phyloP scores from a whole-genome alignment of 2,329 filamentous ascomycete species.

The Fusarium pseudocircinatum region DNA sequence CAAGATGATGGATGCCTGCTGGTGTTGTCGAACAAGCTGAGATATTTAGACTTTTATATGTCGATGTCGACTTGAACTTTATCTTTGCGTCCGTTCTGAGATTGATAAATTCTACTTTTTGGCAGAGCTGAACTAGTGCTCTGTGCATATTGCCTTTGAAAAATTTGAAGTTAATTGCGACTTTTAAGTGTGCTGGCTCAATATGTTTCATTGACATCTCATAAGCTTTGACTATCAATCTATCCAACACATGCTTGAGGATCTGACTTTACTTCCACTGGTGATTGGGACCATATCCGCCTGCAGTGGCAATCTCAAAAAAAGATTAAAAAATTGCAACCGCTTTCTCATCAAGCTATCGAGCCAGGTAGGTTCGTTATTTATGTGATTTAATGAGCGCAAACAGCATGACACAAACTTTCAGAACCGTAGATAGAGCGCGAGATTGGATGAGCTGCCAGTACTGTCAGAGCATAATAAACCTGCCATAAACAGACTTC shows the following conservation, averaged over 20 bases:
- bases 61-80: not conserved
- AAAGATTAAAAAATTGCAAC: too few relatives aligned
- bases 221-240: not conserved
- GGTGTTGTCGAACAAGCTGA: accelerated
- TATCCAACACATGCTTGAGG: accelerated
- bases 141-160: not conserved
- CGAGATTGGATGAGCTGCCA: accelerated
- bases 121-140: too few relatives aligned
- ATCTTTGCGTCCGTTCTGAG: not conserved
- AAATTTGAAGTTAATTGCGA: too few relatives aligned
- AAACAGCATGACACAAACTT: not conserved
- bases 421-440: not conserved
- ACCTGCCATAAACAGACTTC: not conserved
- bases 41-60: not conserved
- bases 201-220: accelerated
- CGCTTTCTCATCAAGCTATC: accelerated
- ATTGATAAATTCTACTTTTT: not conserved
- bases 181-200: accelerated
- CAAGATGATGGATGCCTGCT: not conserved
- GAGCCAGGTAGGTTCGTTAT: accelerated
- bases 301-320: too few relatives aligned
- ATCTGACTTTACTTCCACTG: accelerated
- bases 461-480: accelerated
- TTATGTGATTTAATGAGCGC: not conserved
- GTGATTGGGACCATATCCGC: accelerated